phyloP scores from a whole-genome alignment of 768 basidiomycete species.

The Suillus subaureus region DNA sequence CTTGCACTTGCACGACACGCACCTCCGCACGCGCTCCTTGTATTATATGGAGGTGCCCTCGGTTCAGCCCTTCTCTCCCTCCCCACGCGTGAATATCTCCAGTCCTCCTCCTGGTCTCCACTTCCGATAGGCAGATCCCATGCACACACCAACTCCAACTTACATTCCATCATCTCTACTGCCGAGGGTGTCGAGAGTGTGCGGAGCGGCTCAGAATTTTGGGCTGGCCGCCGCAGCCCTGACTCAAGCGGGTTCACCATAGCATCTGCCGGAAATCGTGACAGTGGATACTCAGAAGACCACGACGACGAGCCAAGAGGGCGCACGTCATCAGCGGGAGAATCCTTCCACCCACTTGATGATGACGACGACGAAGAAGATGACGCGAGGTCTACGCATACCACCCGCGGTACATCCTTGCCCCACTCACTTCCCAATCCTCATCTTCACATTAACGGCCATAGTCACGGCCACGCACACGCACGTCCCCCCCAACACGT shows the following conservation, averaged over 20 bases:
- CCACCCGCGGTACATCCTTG: constrained; percentile 6
- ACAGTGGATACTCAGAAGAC: constrained; percentile 18
- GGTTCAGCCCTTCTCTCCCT: constrained; percentile 81
- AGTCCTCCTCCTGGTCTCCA: constrained; percentile 74
- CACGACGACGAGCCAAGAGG: not conserved
- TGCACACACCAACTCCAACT: constrained; percentile 21
- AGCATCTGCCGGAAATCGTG: constrained; percentile 15
- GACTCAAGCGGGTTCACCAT: constrained; percentile 12
- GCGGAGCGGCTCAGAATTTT: constrained; percentile 76
- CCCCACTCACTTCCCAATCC: constrained; percentile 18
- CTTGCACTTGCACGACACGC: constrained; percentile 70
- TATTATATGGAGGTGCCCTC: constrained; percentile 79
- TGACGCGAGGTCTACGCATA: constrained; percentile 24
- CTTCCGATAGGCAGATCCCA: constrained; percentile 21
- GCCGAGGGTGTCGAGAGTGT: constrained; percentile 44
- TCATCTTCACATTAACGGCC: not conserved
- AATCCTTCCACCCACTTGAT: constrained; percentile 37
- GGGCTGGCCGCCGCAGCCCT: constrained; percentile 49
- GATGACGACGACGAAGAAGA: constrained; percentile 25
- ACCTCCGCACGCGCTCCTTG: constrained; percentile 74
- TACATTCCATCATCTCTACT: constrained; percentile 9
- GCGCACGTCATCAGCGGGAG: constrained; percentile 18
- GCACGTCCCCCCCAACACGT: not conserved
- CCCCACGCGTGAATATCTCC: constrained; percentile 85
- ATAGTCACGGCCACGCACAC: not conserved